Conservation (phyloP, 495 filamentous ascomycete species). For the Penicillium turbatum region DNA sequence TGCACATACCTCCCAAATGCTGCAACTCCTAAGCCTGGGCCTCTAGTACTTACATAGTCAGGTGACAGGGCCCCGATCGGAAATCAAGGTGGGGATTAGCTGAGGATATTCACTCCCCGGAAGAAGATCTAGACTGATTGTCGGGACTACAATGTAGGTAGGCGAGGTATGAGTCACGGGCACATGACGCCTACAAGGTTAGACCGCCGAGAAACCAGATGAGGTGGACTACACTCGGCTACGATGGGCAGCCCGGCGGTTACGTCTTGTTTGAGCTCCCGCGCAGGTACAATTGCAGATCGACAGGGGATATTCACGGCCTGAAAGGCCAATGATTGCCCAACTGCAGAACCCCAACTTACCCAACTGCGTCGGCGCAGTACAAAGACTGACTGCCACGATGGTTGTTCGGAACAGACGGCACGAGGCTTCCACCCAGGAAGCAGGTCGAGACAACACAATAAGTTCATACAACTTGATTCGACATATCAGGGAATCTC, state of each 20-base stretch:
- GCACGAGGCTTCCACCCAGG: neutral
- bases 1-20: no score
- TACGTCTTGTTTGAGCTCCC: neutral
- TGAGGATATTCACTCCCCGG: no score
- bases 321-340: neutral
- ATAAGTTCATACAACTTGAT: slow-evolving; percentile 13
- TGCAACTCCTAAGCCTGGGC: no score
- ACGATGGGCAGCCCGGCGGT: neutral
- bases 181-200: neutral
- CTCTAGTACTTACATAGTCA: no score
- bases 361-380: neutral
- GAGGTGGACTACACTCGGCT: neutral
- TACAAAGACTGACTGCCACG: neutral
- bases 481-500: slow-evolving; percentile 19
- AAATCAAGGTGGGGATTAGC: no score
- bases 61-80: no score
- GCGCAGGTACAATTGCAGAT: neutral
- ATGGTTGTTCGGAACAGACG: neutral
- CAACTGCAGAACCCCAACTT: neutral
- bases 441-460: neutral
- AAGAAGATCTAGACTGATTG: no score
- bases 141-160: no score
- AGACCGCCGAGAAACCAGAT: neutral
- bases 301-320: neutral
- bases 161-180: no score